These are phyloP conservation scores for Curvularia lunata DNA, from an alignment of 2,329 filamentous ascomycete genomes.

Conservation along the genomic window DNA sequence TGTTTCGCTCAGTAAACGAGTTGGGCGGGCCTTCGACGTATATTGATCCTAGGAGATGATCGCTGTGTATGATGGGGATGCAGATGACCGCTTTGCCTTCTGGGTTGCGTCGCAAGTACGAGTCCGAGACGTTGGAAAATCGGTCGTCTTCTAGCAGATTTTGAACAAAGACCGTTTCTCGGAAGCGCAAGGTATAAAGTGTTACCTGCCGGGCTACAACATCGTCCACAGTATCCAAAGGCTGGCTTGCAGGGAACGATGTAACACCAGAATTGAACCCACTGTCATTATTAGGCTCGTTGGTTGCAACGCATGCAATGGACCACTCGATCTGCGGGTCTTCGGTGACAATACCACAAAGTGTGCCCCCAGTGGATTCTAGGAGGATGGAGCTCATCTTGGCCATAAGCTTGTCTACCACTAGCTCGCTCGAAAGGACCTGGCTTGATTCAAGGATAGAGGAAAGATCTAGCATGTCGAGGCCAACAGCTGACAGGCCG, in stretches of 20 bases:
- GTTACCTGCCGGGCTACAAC: slow-evolving; percentile 78
- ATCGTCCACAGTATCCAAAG: slow-evolving; percentile 67
- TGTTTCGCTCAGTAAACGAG: slow-evolving; percentile 74
- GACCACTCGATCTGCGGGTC: slow-evolving; percentile 71
- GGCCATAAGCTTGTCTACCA: slow-evolving; percentile 75
- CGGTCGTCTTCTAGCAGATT: slow-evolving; percentile 77
- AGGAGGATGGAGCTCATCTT: slow-evolving; percentile 84
- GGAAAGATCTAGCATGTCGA: slow-evolving; percentile 83
- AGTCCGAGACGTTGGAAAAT: slow-evolving; percentile 75
- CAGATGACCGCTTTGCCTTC: slow-evolving; percentile 77
- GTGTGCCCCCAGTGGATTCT: slow-evolving; percentile 75
- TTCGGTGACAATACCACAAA: slow-evolving; percentile 76
- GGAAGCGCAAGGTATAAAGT: slow-evolving; percentile 76
- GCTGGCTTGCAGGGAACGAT: slow-evolving; percentile 69
- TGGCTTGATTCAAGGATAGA: slow-evolving; percentile 80
- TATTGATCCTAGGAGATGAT: slow-evolving; percentile 73
- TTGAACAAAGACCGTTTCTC: slow-evolving; percentile 75
- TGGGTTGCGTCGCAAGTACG: slow-evolving; percentile 72
- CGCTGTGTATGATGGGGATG: slow-evolving; percentile 78
- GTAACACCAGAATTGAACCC: slow-evolving; percentile 59
- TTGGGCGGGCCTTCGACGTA: slow-evolving; percentile 80
- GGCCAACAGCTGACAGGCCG: slow-evolving; percentile 68
- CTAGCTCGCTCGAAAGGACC: slow-evolving; percentile 77
- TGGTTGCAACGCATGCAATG: slow-evolving; percentile 75
- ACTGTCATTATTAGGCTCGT: slow-evolving; percentile 56